phyloP scores from a whole-genome alignment of 2,329 filamentous ascomycete species.

The Venturia oleaginea region DNA sequence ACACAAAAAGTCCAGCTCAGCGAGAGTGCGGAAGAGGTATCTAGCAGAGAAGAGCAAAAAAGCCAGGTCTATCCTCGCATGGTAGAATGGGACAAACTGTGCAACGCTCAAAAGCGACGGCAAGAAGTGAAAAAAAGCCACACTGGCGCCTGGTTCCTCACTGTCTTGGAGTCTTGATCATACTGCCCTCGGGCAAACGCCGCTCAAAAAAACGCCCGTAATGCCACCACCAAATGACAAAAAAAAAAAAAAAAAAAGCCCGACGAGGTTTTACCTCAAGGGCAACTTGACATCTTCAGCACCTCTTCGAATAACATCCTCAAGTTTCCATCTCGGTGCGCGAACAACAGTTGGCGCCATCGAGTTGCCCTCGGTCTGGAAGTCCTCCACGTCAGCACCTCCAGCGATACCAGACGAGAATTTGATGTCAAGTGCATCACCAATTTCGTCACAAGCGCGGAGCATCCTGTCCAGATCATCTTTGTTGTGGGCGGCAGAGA shows the following conservation, averaged over 20 bases:
- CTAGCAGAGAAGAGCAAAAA: neutral
- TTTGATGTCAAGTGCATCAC: constrained; percentile 86
- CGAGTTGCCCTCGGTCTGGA: constrained; percentile 29
- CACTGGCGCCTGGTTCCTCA: neutral
- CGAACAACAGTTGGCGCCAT: constrained; percentile 28
- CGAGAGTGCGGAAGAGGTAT: constrained; percentile 8
- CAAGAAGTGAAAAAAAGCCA: constrained; percentile 5
- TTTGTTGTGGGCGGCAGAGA: constrained; percentile 95
- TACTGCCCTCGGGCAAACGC: neutral
- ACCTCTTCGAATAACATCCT: constrained; percentile 64
- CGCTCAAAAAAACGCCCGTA: neutral
- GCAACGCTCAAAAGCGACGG: neutral
- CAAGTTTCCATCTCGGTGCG: constrained; percentile 70
- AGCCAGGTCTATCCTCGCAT: neutral
- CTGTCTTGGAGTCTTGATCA: neutral
- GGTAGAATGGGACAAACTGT: neutral
- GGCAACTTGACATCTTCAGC: constrained; percentile 67
- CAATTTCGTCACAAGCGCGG: constrained; percentile 83
- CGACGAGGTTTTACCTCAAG: constrained; percentile 28
- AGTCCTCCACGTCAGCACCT: constrained; percentile 59
- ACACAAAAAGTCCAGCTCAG: constrained; percentile 2
- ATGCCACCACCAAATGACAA: neutral
- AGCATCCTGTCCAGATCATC: constrained; percentile 90
- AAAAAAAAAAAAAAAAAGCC: neutral
- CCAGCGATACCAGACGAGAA: constrained; percentile 95